phyloP scores from a whole-genome alignment of 2,329 filamentous ascomycete genomes.

The Helotiales sp. region DNA sequence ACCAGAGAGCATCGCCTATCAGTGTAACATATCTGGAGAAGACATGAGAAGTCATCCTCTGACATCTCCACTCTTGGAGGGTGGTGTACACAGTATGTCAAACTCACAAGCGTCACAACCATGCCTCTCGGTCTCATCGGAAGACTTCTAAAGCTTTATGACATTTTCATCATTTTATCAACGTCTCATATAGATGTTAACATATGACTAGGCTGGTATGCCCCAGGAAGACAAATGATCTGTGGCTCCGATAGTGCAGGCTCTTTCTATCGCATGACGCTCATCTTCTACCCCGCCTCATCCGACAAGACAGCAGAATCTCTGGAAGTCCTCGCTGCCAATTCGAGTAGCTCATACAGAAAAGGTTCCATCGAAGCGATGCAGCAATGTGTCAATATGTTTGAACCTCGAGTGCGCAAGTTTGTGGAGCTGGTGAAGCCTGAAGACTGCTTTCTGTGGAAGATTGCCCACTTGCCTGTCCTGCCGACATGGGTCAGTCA shows the following conservation, averaged over 20 bases:
- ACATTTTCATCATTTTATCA: background rate
- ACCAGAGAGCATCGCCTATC: slow-evolving; percentile 9
- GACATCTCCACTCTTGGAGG: slow-evolving; percentile 2
- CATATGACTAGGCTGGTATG: slow-evolving; percentile 1
- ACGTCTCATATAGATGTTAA: background rate
- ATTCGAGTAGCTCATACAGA: slow-evolving; percentile 1
- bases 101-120: too few relatives aligned
- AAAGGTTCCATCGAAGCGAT: background rate
- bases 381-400: background rate
- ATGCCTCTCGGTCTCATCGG: too few relatives aligned
- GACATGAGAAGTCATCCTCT: slow-evolving; percentile 2
- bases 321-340: slow-evolving; percentile 1
- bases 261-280: background rate
- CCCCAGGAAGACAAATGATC: slow-evolving; percentile 3
- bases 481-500: slow-evolving; percentile 1
- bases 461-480: slow-evolving; percentile 1
- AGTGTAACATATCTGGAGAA: slow-evolving; percentile 6
- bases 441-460: slow-evolving; percentile 10
- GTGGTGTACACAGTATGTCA: slow-evolving; percentile 3
- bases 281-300: slow-evolving; percentile 2
- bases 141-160: too few relatives aligned
- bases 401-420: slow-evolving; percentile 4
- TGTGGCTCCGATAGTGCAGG: background rate
- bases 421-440: background rate
- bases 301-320: background rate